Conservation (phyloP, 148 eudicot genomes). For the Fagopyrum tataricum region DNA sequence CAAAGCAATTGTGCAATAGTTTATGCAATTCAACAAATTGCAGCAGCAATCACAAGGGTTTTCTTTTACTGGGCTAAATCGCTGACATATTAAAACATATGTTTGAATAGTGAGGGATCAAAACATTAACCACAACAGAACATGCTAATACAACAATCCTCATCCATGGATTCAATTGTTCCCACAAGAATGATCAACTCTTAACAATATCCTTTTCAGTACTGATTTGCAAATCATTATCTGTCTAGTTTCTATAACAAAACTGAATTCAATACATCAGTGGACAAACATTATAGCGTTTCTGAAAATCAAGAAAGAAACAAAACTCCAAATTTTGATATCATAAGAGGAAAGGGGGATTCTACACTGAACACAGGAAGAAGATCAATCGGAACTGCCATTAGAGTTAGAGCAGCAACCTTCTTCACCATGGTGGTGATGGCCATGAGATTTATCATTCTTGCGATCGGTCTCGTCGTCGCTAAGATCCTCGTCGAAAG, state of each 20-base stretch:
- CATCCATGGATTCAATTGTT: neutral
- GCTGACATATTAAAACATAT: neutral
- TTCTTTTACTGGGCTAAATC: neutral
- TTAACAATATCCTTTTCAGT: neutral
- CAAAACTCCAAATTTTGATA: neutral
- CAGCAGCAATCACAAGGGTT: neutral
- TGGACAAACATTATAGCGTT: neutral
- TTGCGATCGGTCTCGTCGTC: conserved; percentile 42
- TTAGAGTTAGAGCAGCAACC: conserved; percentile 28
- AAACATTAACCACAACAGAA: neutral
- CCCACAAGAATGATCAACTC: conserved; percentile 1
- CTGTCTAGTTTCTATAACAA: neutral
- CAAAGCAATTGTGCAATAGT: neutral
- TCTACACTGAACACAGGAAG: neutral
- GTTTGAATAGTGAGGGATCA: neutral
- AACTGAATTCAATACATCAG: conserved; percentile 4
- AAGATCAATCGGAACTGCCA: conserved; percentile 18
- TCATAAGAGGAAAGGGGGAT: neutral
- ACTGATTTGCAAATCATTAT: conserved; percentile 7
- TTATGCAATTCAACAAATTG: neutral
- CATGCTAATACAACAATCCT: neutral
- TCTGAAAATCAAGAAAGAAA: neutral
- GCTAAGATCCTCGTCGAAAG: conserved; percentile 77
- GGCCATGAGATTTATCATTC: conserved; percentile 11
- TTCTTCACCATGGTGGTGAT: conserved; percentile 16